Evolutionary conservation across 352 stramenopile species (phyloP).

Genomic region (Phytophthora tentaculata): DNA sequence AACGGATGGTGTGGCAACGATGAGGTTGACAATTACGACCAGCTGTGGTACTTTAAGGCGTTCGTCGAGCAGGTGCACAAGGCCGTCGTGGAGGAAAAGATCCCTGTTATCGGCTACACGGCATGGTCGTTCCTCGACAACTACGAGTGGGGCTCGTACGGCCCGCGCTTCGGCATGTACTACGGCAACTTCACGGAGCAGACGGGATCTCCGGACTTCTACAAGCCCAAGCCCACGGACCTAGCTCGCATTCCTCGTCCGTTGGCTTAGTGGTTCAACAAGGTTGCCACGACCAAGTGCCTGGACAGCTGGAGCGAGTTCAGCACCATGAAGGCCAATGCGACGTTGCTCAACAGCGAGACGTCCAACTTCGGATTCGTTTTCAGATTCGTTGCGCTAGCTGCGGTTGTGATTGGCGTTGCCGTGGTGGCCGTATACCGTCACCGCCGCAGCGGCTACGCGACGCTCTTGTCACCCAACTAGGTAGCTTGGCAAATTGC

Average conservation of each 20-base stretch:
- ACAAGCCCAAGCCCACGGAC: constrained; percentile 38
- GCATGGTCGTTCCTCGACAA: constrained; percentile 51
- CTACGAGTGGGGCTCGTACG: constrained; percentile 52
- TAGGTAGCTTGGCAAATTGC: constrained; percentile 7
- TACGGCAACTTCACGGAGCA: constrained; percentile 64
- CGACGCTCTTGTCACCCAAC: constrained; percentile 29
- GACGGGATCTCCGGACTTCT: constrained; percentile 32
- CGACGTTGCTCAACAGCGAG: constrained; percentile 15
- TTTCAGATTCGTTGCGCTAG: constrained; percentile 24
- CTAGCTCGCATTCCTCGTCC: constrained; percentile 45
- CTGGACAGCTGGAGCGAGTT: constrained; percentile 34
- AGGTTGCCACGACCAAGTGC: constrained; percentile 41
- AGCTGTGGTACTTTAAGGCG: constrained; percentile 46
- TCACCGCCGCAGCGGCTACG: constrained; percentile 33
- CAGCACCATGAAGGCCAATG: constrained; percentile 16
- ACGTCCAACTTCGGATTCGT: constrained; percentile 29
- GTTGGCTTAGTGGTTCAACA: constrained; percentile 50
- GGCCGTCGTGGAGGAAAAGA: constrained; percentile 46
- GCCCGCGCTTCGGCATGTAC: constrained; percentile 65
- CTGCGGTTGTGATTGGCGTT: constrained; percentile 24
- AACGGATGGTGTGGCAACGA: constrained; percentile 58
- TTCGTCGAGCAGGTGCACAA: constrained; percentile 51
- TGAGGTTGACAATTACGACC: constrained; percentile 47
- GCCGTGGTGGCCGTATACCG: constrained; percentile 29
- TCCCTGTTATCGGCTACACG: constrained; percentile 41